Conservation (phyloP, 2,329 filamentous ascomycete genomes). For the Botrytis galanthina region DNA sequence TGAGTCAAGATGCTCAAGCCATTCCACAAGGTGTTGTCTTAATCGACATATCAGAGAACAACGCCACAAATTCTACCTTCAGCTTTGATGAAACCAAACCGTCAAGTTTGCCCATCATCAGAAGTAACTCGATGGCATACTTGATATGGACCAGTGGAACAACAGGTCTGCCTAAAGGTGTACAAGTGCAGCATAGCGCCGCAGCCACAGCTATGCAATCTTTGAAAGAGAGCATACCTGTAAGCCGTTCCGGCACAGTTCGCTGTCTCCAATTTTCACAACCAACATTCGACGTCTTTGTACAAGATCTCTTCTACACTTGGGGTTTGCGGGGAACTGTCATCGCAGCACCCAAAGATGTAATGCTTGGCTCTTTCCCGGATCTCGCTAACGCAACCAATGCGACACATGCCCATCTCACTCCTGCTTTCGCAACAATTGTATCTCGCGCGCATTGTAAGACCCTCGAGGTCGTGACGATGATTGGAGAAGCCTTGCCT, state of each 20-base stretch:
- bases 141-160: constrained; percentile 28
- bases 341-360: constrained; percentile 11
- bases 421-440: constrained; percentile 11
- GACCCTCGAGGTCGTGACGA: constrained; percentile 5
- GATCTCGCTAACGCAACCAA: background rate
- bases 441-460: constrained; percentile 1
- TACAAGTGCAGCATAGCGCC: constrained; percentile 22
- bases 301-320: constrained; percentile 13
- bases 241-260: background rate
- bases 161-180: constrained; percentile 28
- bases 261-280: constrained; percentile 12
- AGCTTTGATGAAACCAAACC: background rate
- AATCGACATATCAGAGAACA: background rate
- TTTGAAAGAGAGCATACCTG: background rate
- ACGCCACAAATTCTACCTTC: background rate
- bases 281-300: constrained; percentile 13
- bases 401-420: constrained; percentile 11
- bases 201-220: constrained; percentile 15
- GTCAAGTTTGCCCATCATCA: background rate
- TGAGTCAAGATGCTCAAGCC: background rate
- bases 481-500: constrained; percentile 17
- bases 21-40: background rate
- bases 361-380: constrained; percentile 10
- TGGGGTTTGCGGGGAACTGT: constrained; percentile 14
- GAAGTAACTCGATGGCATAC: constrained; percentile 24